Conservation (phyloP, 1,284 basidiomycete species). For the Cystobasidium slooffiae region DNA sequence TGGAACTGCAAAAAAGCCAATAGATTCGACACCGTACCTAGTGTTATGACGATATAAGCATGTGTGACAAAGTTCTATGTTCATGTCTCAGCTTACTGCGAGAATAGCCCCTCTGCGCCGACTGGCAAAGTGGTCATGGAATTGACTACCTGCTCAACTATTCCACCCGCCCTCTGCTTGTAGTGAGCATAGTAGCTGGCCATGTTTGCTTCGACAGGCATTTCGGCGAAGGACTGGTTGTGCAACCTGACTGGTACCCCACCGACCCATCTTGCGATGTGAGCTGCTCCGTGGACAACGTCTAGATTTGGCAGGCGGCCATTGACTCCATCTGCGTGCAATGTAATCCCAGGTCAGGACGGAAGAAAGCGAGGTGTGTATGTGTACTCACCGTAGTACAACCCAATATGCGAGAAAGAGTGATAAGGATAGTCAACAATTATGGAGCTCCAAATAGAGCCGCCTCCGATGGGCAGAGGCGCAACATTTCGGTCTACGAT, state of each 20-base stretch:
- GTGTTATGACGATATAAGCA: constrained; percentile 36
- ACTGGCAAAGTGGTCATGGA: constrained; percentile 65
- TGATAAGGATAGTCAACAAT: constrained; percentile 96
- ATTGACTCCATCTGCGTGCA: constrained; percentile 81
- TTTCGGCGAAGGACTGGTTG: constrained; percentile 58
- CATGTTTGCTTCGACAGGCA: background rate
- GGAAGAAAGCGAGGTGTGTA: background rate
- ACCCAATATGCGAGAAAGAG: constrained; percentile 88
- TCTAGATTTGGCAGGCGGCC: constrained; percentile 96
- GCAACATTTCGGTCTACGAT: constrained; percentile 69
- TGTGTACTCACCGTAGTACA: constrained; percentile 76
- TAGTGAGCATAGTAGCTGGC: constrained; percentile 44
- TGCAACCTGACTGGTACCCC: constrained; percentile 76
- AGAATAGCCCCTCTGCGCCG: constrained; percentile 60
- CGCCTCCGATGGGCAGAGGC: constrained; percentile 66
- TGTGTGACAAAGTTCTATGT: constrained; percentile 34
- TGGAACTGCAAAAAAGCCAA: constrained; percentile 86
- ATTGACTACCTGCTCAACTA: constrained; percentile 69
- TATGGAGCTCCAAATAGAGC: constrained; percentile 90
- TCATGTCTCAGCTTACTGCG: constrained; percentile 53
- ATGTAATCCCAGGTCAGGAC: background rate
- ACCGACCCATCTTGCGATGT: constrained; percentile 73
- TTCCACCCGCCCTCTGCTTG: constrained; percentile 60
- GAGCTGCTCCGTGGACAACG: constrained; percentile 78
- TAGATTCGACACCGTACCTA: constrained; percentile 90